Evolutionary conservation across 2,329 filamentous ascomycete species (phyloP).

Genomic region (Verticillium nubilum): DNA sequence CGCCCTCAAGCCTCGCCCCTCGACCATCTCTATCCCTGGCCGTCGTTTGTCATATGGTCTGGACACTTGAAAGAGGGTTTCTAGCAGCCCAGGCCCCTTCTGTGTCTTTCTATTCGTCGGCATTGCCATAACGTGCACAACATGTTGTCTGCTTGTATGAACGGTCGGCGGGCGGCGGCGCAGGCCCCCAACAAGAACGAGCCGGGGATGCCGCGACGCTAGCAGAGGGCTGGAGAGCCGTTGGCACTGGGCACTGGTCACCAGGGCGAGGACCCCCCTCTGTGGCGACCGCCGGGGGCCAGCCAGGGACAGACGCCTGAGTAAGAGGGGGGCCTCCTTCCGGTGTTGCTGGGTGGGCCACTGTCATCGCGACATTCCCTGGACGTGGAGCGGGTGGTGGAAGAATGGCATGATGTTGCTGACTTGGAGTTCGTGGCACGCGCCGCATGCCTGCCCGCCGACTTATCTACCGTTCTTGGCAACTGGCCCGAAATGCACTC

Average conservation of each 20-base stretch:
- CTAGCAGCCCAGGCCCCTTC: not conserved
- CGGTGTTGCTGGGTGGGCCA: not conserved
- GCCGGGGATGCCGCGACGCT: not conserved
- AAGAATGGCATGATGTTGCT: constrained; percentile 3
- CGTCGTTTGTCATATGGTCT: not conserved
- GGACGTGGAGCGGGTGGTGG: constrained; percentile 1
- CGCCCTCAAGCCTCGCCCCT: not conserved
- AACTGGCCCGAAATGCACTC: not conserved
- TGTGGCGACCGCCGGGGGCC: not conserved
- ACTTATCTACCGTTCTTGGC: constrained; percentile 1
- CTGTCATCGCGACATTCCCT: constrained; percentile 1
- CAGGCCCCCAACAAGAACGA: not conserved
- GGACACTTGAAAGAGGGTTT: not conserved
- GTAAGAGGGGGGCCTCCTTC: not conserved
- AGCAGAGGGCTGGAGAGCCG: not conserved
- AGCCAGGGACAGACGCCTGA: not conserved
- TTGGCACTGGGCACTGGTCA: not conserved
- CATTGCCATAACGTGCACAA: not conserved
- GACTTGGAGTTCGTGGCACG: not conserved
- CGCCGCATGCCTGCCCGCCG: not conserved
- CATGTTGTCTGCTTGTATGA: not conserved
- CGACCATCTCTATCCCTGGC: not conserved
- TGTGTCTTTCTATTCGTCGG: not conserved
- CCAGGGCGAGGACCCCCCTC: not conserved
- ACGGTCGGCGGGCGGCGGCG: not conserved